phyloP scores from a whole-genome alignment of 805 yeast genomes.

The Metschnikowia gruessii region DNA sequence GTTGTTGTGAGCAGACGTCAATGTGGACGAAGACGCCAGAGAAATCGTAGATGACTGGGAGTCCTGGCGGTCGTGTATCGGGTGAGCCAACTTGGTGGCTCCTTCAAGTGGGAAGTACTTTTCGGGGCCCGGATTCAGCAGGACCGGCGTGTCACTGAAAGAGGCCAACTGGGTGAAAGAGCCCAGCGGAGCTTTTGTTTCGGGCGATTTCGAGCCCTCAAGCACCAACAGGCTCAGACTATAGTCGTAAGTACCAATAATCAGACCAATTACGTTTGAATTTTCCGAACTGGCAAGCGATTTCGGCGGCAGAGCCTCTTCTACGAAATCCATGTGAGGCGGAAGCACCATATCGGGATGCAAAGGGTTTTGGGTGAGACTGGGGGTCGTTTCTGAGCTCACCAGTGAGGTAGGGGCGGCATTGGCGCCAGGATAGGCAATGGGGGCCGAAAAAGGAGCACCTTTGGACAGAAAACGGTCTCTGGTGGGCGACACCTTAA shows the following conservation, averaged over 20 bases:
- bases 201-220: constrained; percentile 1
- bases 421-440: not conserved
- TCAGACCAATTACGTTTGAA: constrained; percentile 29
- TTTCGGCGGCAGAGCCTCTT: constrained; percentile 21
- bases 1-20: constrained; percentile 26
- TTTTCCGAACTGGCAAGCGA: constrained; percentile 19
- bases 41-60: constrained; percentile 38
- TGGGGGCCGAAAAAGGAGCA: not conserved
- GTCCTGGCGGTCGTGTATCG: constrained; percentile 30
- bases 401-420: no score
- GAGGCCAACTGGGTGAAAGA: not conserved
- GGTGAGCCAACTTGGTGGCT: not conserved
- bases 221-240: constrained; percentile 25
- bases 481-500: constrained; percentile 20
- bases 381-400: not conserved
- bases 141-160: constrained; percentile 4
- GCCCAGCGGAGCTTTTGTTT: not conserved
- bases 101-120: not conserved
- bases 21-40: constrained; percentile 30
- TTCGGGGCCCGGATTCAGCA: constrained; percentile 2
- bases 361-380: not conserved
- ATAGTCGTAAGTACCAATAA: constrained; percentile 30
- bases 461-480: not conserved
- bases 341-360: not conserved
- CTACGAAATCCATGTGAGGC: not conserved